phyloP scores from a whole-genome alignment of 192 early-diverging fungal genomes.

The Backusella circina region DNA sequence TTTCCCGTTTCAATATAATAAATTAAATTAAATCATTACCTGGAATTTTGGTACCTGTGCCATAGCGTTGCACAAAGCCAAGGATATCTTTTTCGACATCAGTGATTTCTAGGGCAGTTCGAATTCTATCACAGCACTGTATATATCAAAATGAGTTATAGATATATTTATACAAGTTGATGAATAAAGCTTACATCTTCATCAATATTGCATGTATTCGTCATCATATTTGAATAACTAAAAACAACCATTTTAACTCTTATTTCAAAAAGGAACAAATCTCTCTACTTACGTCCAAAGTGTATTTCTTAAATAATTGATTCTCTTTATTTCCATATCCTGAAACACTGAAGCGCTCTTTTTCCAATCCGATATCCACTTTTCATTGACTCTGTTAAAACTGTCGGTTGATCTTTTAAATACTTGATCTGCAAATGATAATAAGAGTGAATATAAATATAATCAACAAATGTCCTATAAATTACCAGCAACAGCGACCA shows the following conservation, averaged over 20 bases:
- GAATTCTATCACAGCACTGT: slow-evolving; percentile 65
- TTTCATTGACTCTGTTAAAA: slow-evolving; percentile 33
- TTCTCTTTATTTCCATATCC: slow-evolving; percentile 65
- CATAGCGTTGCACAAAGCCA: slow-evolving; percentile 54
- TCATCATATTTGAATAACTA: slow-evolving; percentile 63
- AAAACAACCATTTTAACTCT: too few species aligned
- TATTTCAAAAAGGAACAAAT: too few species aligned
- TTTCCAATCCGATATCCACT: slow-evolving; percentile 53
- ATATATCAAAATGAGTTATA: neutral
- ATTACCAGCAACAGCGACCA: slow-evolving; percentile 8
- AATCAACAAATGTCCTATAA: neutral
- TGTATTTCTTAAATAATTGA: slow-evolving; percentile 59
- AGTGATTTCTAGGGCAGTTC: slow-evolving; percentile 60
- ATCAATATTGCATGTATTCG: slow-evolving; percentile 61
- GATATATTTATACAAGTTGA: too few species aligned
- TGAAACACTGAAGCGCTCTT: slow-evolving; percentile 49
- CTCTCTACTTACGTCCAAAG: slow-evolving; percentile 72
- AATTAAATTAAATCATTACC: slow-evolving; percentile 26
- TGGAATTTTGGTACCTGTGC: slow-evolving; percentile 55
- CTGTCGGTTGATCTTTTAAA: slow-evolving; percentile 41
- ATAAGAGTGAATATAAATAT: neutral
- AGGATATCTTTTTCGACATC: slow-evolving; percentile 64
- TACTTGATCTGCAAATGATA: slow-evolving; percentile 32
- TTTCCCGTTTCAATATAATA: neutral
- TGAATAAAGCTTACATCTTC: slow-evolving; percentile 67